Conservation (phyloP, 2,329 filamentous ascomycete genomes). For the Ceratocystis smalleyi region DNA sequence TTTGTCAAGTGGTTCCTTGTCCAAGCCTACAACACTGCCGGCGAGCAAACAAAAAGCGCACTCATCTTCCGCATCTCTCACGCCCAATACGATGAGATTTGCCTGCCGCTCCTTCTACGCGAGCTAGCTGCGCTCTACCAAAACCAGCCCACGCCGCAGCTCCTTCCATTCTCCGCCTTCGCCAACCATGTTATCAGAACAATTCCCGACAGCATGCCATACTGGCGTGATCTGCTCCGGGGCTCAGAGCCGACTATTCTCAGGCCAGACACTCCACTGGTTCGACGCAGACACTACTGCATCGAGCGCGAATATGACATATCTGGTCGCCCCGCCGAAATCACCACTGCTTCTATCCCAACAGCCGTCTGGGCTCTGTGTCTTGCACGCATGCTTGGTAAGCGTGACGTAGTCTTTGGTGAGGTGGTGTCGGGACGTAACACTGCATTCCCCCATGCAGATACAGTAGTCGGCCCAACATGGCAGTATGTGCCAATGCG, state of each 20-base stretch:
- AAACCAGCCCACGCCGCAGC: slow-evolving; percentile 16
- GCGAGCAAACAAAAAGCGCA: slow-evolving; percentile 22
- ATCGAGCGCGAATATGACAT: slow-evolving; percentile 31
- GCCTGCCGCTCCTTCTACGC: slow-evolving; percentile 43
- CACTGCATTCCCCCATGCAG: slow-evolving; percentile 34
- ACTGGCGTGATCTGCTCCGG: slow-evolving; percentile 45
- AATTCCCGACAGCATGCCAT: slow-evolving; percentile 37
- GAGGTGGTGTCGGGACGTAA: slow-evolving; percentile 51
- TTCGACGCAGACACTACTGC: slow-evolving; percentile 27
- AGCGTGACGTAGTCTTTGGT: slow-evolving; percentile 47
- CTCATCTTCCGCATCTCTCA: slow-evolving; percentile 50
- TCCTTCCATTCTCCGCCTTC: slow-evolving; percentile 32
- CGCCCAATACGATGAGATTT: slow-evolving; percentile 55
- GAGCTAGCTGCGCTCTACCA: slow-evolving; percentile 39
- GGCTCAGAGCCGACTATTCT: slow-evolving; percentile 35
- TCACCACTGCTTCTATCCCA: slow-evolving; percentile 49
- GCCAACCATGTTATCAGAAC: slow-evolving; percentile 29
- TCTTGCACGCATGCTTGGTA: slow-evolving; percentile 37
- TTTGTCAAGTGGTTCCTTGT: slow-evolving; percentile 46
- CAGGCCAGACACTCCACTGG: slow-evolving; percentile 26
- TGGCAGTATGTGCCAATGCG: slow-evolving; percentile 53
- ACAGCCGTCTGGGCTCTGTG: slow-evolving; percentile 51
- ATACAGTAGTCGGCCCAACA: slow-evolving; percentile 46
- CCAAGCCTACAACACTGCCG: slow-evolving; percentile 21
- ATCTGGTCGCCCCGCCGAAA: slow-evolving; percentile 34